Percentiles rank a stretch among this genome's conserved stretches.
phyloP scores from a whole-genome alignment of 2,329 filamentous ascomycete genomes.

The Aureobasidium sp. region DNA sequence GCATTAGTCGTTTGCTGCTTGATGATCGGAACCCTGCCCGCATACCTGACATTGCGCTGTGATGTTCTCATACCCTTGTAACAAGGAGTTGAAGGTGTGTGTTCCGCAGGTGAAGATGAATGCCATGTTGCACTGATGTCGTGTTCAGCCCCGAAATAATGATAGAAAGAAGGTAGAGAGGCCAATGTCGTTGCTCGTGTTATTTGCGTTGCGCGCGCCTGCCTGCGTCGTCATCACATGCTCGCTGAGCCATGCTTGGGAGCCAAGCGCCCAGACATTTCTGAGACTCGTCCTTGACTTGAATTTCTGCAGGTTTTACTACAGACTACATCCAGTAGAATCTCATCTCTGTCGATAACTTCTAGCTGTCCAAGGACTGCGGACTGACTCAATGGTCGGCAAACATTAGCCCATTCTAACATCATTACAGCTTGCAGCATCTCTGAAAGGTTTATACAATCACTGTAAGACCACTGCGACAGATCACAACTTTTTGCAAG shows the following conservation, averaged over 20 bases:
- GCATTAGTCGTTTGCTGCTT: conserved; percentile 5
- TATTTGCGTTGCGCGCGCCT: neutral
- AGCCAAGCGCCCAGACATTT: conserved; percentile 7
- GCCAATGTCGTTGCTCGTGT: conserved; percentile 5
- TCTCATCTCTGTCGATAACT: neutral
- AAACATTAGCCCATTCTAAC: neutral
- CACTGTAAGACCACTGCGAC: conserved; percentile 1
- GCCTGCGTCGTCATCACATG: conserved; percentile 12
- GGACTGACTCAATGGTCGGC: neutral
- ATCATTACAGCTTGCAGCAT: conserved; percentile 3
- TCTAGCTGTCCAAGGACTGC: neutral
- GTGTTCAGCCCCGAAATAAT: neutral
- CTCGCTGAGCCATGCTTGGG: conserved; percentile 14
- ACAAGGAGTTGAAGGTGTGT: conserved; percentile 41
- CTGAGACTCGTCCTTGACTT: neutral
- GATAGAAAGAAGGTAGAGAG: neutral
- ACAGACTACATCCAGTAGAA: neutral
- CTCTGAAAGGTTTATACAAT: neutral
- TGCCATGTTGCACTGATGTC: conserved; percentile 29
- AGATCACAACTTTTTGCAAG: conserved; percentile 2
- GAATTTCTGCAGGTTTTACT: neutral
- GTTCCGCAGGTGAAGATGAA: conserved; percentile 47
- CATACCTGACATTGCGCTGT: conserved; percentile 41
- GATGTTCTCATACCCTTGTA: conserved; percentile 44
- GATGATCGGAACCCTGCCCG: neutral